Evolutionary conservation across 2,329 filamentous ascomycete genomes (phyloP).

Genomic region (Penicillium sp.): DNA sequence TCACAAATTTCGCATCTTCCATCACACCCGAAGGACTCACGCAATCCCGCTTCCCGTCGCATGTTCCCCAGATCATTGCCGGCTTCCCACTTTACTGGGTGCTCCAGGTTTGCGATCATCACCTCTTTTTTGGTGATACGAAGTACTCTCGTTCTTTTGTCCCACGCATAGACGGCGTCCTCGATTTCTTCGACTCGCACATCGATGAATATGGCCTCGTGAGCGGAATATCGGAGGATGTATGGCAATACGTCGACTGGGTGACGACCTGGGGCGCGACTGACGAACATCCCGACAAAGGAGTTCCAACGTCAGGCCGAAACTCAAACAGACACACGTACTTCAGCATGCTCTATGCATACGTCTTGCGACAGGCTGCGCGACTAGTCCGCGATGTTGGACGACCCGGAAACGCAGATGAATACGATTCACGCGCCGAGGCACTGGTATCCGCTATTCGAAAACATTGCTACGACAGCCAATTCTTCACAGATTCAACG

Average conservation of each 20-base stretch:
- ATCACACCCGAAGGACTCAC: slow-evolving; percentile 30
- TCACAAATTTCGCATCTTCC: slow-evolving; percentile 33
- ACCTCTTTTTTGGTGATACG: slow-evolving; percentile 32
- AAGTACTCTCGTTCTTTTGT: slow-evolving; percentile 23
- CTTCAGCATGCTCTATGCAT: slow-evolving; percentile 44
- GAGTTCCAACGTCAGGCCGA: slow-evolving; percentile 41
- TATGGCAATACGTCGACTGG: slow-evolving; percentile 40
- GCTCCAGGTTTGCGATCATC: slow-evolving; percentile 32
- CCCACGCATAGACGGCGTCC: slow-evolving; percentile 24
- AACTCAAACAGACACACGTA: slow-evolving; percentile 43
- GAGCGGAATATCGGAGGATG: slow-evolving; percentile 23
- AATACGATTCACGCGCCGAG: slow-evolving; percentile 26
- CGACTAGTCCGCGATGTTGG: slow-evolving; percentile 33
- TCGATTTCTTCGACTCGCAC: slow-evolving; percentile 25
- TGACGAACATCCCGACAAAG: slow-evolving; percentile 36
- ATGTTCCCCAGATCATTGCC: slow-evolving; percentile 31
- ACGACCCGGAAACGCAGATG: slow-evolving; percentile 31
- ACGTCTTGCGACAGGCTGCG: slow-evolving; percentile 36
- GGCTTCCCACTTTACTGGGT: slow-evolving; percentile 38
- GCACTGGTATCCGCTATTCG: slow-evolving; percentile 23
- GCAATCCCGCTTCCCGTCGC: slow-evolving; percentile 32
- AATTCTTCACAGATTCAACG: slow-evolving; percentile 36
- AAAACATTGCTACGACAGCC: slow-evolving; percentile 31
- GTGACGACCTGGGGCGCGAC: slow-evolving; percentile 33
- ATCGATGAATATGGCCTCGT: slow-evolving; percentile 23